Conservation (phyloP, 805 yeast genomes). For the Tanozyma kutaoensis region DNA sequence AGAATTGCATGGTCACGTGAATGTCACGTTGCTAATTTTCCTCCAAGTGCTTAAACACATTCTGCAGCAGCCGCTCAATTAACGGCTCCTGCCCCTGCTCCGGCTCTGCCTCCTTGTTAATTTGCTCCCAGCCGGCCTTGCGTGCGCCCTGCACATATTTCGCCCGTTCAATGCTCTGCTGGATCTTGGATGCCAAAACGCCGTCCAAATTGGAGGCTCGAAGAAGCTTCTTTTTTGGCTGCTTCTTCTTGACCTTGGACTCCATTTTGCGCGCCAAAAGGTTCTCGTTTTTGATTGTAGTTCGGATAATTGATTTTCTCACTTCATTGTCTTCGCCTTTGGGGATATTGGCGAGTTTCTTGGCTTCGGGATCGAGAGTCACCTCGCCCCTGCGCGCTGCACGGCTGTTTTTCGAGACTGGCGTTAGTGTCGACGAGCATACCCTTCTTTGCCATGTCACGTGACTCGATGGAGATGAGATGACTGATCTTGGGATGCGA, state of each 20-base stretch:
- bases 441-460: background rate
- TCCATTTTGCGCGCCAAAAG: slow-evolving; percentile 44
- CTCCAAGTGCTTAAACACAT: slow-evolving; percentile 5
- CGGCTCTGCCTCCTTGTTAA: slow-evolving; percentile 30
- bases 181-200: slow-evolving; percentile 45
- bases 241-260: slow-evolving; percentile 18
- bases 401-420: slow-evolving; percentile 55
- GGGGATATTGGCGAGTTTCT: slow-evolving; percentile 37
- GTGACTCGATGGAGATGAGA: too few relatives aligned
- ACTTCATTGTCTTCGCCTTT: slow-evolving; percentile 48
- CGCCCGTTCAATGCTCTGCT: slow-evolving; percentile 51
- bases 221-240: slow-evolving; percentile 25
- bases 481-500: too few relatives aligned
- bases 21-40: too few relatives aligned
- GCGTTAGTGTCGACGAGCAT: slow-evolving; percentile 8
- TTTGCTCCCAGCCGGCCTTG: slow-evolving; percentile 62
- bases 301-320: slow-evolving; percentile 52
- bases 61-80: slow-evolving; percentile 17
- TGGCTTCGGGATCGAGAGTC: slow-evolving; percentile 30
- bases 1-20: too few relatives aligned
- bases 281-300: slow-evolving; percentile 52
- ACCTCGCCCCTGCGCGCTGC: slow-evolving; percentile 63
- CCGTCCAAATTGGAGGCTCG: slow-evolving; percentile 41
- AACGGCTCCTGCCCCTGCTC: slow-evolving; percentile 24
- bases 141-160: slow-evolving; percentile 47